phyloP scores from a whole-genome alignment of 139 green algal species.

The Klebsormidium nitens region DNA sequence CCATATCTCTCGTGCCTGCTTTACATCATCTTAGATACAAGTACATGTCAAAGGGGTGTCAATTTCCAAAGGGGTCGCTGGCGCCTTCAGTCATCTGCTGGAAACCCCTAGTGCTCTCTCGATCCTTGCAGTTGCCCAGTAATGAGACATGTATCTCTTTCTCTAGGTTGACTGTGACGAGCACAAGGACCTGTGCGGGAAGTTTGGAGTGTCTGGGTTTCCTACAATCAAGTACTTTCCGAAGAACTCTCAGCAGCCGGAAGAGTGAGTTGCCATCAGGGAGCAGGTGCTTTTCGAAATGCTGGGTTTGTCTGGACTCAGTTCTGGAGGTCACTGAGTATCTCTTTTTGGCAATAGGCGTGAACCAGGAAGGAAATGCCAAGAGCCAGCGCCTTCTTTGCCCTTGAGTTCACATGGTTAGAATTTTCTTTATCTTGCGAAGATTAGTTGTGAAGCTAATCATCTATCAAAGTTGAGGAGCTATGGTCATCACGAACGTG shows the following conservation, averaged over 20 bases:
- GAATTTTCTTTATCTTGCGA: too few species aligned
- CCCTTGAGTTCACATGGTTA: too few species aligned
- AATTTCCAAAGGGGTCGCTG: neutral
- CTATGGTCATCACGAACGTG: too few species aligned
- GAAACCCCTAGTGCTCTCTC: neutral
- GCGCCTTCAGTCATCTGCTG: neutral
- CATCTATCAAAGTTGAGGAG: too few species aligned
- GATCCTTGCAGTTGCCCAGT: neutral
- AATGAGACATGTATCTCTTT: neutral
- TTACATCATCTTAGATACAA: neutral
- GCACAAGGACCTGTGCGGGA: slow-evolving; percentile 38
- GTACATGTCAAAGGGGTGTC: neutral
- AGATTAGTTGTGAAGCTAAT: too few species aligned
- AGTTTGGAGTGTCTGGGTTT: slow-evolving; percentile 26
- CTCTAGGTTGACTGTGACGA: slow-evolving; percentile 37
- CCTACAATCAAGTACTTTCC: slow-evolving; percentile 42
- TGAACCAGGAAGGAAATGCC: too few species aligned
- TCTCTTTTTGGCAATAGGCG: too few species aligned
- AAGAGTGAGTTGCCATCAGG: slow-evolving; percentile 35
- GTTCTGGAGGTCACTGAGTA: too few species aligned
- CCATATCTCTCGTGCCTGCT: neutral
- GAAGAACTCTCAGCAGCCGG: slow-evolving; percentile 9
- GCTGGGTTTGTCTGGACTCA: too few species aligned
- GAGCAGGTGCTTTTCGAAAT: neutral
- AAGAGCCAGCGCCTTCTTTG: too few species aligned